phyloP scores from a whole-genome alignment of 2,329 filamentous ascomycete genomes.

The Trichoderma lentiforme region DNA sequence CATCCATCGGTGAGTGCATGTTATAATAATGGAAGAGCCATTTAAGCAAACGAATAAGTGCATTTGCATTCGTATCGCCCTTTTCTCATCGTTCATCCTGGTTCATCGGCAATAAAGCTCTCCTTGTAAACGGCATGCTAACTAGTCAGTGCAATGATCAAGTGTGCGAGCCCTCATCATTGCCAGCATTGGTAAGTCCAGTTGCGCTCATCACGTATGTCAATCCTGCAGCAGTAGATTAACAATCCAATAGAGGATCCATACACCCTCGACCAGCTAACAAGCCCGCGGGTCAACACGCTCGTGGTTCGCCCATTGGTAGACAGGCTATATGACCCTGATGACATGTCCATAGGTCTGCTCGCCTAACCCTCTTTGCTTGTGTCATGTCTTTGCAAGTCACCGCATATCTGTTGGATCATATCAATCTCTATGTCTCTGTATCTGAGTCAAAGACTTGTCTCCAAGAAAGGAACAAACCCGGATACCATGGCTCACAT shows the following conservation, averaged over 20 bases:
- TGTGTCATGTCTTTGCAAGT: background rate
- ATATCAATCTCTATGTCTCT: background rate
- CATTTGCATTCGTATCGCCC: background rate
- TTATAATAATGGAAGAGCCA: background rate
- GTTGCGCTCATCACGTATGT: background rate
- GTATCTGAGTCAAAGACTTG: background rate
- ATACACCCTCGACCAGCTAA: conserved; percentile 58
- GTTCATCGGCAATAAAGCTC: background rate
- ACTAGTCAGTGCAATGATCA: background rate
- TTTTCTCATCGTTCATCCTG: too few relatives aligned
- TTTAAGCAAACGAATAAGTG: background rate
- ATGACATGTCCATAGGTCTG: conserved; percentile 60
- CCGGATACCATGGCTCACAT: conserved; percentile 9
- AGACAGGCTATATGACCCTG: conserved; percentile 61
- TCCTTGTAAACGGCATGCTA: background rate
- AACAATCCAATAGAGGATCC: conserved; percentile 35
- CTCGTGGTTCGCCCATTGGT: conserved; percentile 66
- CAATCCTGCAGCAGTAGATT: background rate
- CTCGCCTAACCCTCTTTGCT: background rate
- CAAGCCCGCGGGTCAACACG: conserved; percentile 64
- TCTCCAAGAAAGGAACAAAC: background rate
- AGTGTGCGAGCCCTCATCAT: conserved; percentile 21
- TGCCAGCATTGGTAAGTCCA: conserved; percentile 22
- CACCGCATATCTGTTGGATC: background rate
- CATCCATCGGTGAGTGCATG: conserved; percentile 18